These are phyloP conservation scores for Blastobotrys mokoenaii DNA, from an alignment of 805 yeast species.

Conservation along the genomic window DNA sequence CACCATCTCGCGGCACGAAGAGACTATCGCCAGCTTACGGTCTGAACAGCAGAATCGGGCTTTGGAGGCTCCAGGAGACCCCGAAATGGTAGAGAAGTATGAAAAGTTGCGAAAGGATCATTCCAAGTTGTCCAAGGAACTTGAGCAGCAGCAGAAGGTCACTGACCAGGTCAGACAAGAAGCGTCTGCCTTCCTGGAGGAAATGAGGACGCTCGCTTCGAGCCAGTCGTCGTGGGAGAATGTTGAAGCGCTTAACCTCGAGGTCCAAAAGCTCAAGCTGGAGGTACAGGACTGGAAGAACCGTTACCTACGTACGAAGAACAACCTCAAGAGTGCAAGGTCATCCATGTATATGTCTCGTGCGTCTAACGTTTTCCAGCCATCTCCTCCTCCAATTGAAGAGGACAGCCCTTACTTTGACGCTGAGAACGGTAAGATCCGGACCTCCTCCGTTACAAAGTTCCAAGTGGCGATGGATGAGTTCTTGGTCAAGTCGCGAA, in stretches of 20 bases:
- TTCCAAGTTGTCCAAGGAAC: slow-evolving; percentile 17
- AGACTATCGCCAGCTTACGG: background rate
- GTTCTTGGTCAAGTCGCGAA: slow-evolving; percentile 26
- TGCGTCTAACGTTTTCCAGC: slow-evolving; percentile 6
- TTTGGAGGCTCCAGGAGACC: slow-evolving; percentile 3
- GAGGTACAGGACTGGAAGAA: slow-evolving; percentile 31
- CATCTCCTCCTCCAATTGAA: slow-evolving; percentile 8
- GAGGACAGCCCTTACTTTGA: slow-evolving; percentile 14
- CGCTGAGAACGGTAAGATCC: slow-evolving; percentile 23
- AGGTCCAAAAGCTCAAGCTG: slow-evolving; percentile 21
- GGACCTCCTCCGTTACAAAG: slow-evolving; percentile 18
- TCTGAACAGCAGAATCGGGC: background rate
- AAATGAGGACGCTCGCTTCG: slow-evolving; percentile 31
- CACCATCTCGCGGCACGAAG: background rate
- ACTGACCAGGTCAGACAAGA: slow-evolving; percentile 32
- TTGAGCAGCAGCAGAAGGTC: slow-evolving; percentile 18
- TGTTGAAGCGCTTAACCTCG: slow-evolving; percentile 10
- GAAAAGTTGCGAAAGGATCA: slow-evolving; percentile 18
- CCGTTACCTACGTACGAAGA: slow-evolving; percentile 23
- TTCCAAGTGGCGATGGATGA: slow-evolving; percentile 29
- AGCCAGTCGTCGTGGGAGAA: slow-evolving; percentile 13
- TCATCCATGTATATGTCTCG: slow-evolving; percentile 18
- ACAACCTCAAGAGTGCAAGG: slow-evolving; percentile 22
- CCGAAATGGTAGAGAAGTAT: slow-evolving; percentile 13
- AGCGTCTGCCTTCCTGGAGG: slow-evolving; percentile 28